phyloP scores from a whole-genome alignment of 2,329 filamentous ascomycete species.

The Penicillium sp. region DNA sequence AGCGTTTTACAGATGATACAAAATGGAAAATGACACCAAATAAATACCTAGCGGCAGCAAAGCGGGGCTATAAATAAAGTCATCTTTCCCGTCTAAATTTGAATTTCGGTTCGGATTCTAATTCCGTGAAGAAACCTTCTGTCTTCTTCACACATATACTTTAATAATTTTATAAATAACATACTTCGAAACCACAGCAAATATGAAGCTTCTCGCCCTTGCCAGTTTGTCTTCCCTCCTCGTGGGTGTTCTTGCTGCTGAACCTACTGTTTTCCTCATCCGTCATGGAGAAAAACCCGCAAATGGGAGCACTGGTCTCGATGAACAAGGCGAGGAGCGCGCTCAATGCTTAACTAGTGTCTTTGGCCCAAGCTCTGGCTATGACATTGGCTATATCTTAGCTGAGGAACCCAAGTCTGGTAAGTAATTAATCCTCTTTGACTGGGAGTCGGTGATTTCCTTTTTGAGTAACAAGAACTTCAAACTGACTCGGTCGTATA shows the following conservation, averaged over 20 bases:
- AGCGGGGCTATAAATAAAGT: background rate
- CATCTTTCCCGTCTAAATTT: background rate
- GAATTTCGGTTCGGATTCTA: background rate
- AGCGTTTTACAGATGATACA: background rate
- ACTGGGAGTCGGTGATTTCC: background rate
- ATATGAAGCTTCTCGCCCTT: conserved; percentile 9
- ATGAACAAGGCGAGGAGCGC: conserved; percentile 49
- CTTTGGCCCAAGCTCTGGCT: conserved; percentile 51
- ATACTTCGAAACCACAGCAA: background rate
- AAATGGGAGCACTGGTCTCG: conserved; percentile 49
- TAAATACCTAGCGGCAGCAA: background rate
- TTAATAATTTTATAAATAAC: background rate
- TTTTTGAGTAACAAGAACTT: background rate
- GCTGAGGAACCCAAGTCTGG: conserved; percentile 50
- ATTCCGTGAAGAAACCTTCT: background rate
- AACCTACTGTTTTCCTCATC: conserved; percentile 58
- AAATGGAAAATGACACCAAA: background rate
- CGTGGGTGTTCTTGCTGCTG: conserved; percentile 14
- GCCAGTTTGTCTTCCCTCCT: conserved; percentile 1
- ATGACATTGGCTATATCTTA: conserved; percentile 58
- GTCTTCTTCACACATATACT: background rate
- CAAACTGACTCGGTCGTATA: conserved; percentile 15
- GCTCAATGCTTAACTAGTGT: conserved; percentile 58
- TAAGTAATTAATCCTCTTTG: conserved; percentile 13
- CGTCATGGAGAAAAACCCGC: conserved; percentile 61